Percentiles rank a stretch among this genome's conserved stretches.
These are phyloP conservation scores for Lindgomyces ingoldianus DNA, from an alignment of 495 filamentous ascomycete genomes.

Conservation along the genomic window DNA sequence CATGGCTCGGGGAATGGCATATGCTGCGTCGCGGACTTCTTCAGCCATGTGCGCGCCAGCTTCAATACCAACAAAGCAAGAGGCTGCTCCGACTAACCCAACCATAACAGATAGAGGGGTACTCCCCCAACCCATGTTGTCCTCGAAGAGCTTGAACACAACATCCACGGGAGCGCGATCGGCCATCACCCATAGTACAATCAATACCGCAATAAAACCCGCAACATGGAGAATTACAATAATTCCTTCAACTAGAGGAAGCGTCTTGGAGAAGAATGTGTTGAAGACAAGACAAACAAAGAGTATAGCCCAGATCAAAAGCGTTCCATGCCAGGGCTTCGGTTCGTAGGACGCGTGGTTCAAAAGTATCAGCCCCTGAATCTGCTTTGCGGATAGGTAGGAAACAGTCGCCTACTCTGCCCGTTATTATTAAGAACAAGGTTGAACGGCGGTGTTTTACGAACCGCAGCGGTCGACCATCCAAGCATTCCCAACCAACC, in stretches of 20 bases:
- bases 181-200: constrained; percentile 47
- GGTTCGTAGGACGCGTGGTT: not conserved
- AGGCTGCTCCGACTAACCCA: constrained; percentile 13
- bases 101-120: constrained; percentile 21
- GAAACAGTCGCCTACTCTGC: not conserved
- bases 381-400: not conserved
- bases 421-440: too few relatives aligned
- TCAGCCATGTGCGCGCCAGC: constrained; percentile 36
- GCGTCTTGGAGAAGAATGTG: constrained; percentile 12
- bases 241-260: constrained; percentile 36
- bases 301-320: constrained; percentile 18
- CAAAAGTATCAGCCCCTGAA: not conserved
- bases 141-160: constrained; percentile 37
- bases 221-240: constrained; percentile 35
- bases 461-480: not conserved
- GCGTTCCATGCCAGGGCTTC: constrained; percentile 17
- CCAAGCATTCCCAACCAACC: constrained; percentile 36
- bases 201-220: constrained; percentile 51
- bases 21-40: constrained; percentile 37
- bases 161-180: constrained; percentile 36
- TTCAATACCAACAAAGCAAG: constrained; percentile 28
- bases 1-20: constrained; percentile 36
- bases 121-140: constrained; percentile 40
- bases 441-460: not conserved
- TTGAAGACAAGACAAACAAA: constrained; percentile 8